Evolutionary conservation across 257 asterid genomes (phyloP).

Genomic region (Solanum microdontum): DNA sequence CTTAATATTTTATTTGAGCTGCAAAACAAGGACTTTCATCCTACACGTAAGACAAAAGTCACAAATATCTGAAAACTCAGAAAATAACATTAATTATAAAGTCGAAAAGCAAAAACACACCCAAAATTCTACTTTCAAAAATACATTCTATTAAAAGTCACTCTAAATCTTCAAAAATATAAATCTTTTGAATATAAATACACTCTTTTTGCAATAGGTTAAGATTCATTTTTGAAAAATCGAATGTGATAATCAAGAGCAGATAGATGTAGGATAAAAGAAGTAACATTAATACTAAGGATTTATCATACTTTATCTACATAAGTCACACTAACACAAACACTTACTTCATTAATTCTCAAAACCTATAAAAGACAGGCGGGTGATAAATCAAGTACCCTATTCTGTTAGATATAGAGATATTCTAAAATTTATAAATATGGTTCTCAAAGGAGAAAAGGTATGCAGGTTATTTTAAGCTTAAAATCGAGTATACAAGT

Average conservation of each 20-base stretch:
- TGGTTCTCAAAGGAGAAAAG: not conserved
- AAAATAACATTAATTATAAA: too few relatives aligned
- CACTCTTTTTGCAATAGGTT: not conserved
- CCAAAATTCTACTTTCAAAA: not conserved
- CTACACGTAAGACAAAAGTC: too few relatives aligned
- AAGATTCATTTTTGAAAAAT: not conserved
- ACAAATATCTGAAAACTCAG: too few relatives aligned
- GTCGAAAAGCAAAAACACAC: too few relatives aligned
- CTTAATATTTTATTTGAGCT: too few relatives aligned
- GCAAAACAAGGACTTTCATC: too few relatives aligned
- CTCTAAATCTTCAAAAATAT: not conserved
- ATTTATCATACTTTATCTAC: not conserved
- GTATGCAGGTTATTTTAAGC: not conserved
- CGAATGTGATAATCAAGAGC: not conserved
- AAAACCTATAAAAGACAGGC: too few relatives aligned
- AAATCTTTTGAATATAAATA: not conserved
- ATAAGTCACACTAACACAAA: not conserved
- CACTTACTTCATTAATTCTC: too few relatives aligned
- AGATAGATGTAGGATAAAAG: not conserved
- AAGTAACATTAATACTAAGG: not conserved
- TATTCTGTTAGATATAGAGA: too few relatives aligned
- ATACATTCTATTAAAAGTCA: too few relatives aligned
- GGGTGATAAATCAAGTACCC: too few relatives aligned
- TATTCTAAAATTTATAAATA: not conserved
- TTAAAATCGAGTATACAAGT: not conserved